Evolutionary conservation across 441 rosid species (phyloP).

Genomic region (Syzygium malaccense): DNA sequence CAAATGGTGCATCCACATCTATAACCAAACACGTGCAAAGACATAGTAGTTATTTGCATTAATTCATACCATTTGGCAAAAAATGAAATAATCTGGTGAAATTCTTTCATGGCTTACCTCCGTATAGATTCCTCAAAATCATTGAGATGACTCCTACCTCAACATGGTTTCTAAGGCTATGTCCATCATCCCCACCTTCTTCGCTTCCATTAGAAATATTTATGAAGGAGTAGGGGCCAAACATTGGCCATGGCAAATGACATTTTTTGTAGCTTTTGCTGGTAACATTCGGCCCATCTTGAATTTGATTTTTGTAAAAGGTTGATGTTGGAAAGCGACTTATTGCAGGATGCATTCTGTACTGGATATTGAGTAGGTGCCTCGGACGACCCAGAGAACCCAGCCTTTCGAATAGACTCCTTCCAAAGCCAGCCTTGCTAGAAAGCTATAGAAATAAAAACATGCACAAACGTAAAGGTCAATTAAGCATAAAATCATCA

Average conservation of each 20-base stretch:
- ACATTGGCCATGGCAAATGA: slow-evolving; percentile 28
- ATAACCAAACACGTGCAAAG: neutral
- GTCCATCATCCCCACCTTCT: slow-evolving; percentile 16
- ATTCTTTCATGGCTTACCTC: slow-evolving; percentile 15
- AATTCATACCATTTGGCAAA: neutral
- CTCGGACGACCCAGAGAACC: slow-evolving; percentile 23
- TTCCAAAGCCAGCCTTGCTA: slow-evolving; percentile 30
- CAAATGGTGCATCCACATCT: neutral
- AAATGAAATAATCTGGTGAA: neutral
- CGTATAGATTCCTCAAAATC: slow-evolving; percentile 15
- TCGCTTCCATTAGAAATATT: slow-evolving; percentile 35
- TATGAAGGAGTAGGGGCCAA: slow-evolving; percentile 41
- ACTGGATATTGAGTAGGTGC: slow-evolving; percentile 34
- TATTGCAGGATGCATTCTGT: slow-evolving; percentile 48
- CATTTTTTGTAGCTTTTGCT: slow-evolving; percentile 5
- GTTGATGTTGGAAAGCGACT: slow-evolving; percentile 31
- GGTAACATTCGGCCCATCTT: slow-evolving; percentile 23
- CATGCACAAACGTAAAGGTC: neutral
- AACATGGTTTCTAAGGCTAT: slow-evolving; percentile 25
- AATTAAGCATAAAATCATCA: neutral
- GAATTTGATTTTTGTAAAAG: slow-evolving; percentile 21
- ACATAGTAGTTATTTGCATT: neutral
- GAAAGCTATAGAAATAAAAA: slow-evolving; percentile 16
- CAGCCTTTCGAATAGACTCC: slow-evolving; percentile 46
- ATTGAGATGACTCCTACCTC: slow-evolving; percentile 31